phyloP scores from a whole-genome alignment of 768 basidiomycete species.

The Russula foetens region DNA sequence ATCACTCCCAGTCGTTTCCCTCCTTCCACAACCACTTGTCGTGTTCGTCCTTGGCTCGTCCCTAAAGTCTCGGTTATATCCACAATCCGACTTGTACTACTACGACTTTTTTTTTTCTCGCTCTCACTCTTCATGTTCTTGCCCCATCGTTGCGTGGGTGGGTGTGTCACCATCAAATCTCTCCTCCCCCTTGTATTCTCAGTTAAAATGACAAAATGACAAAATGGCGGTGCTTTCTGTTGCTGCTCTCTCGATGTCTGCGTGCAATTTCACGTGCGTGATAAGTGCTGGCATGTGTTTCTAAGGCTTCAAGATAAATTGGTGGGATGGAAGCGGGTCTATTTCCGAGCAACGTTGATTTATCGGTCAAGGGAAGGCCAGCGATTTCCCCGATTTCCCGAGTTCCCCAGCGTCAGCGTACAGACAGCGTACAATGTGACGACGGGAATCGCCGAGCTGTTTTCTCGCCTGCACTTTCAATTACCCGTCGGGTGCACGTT shows the following conservation, averaged over 20 bases:
- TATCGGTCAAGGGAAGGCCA: too few species aligned
- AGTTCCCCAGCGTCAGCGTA: too few species aligned
- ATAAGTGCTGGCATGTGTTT: too few species aligned
- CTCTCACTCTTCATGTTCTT: constrained; percentile 1
- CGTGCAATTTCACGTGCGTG: background rate
- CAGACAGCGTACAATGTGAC: too few species aligned
- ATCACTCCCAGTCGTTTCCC: constrained; percentile 31
- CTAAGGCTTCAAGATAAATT: too few species aligned
- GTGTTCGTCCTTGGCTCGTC: constrained; percentile 32
- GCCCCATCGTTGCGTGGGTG: constrained; percentile 18
- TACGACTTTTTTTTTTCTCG: constrained; percentile 23
- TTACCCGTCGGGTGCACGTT: too few species aligned
- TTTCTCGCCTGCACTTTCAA: too few species aligned
- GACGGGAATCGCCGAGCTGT: too few species aligned
- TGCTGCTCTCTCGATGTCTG: background rate
- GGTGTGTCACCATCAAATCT: constrained; percentile 6
- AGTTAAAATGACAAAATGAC: background rate
- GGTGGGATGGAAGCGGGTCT: too few species aligned
- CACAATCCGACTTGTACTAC: constrained; percentile 40
- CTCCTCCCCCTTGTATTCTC: constrained; percentile 8
- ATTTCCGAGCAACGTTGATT: too few species aligned
- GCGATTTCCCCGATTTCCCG: too few species aligned
- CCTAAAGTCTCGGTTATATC: constrained; percentile 32
- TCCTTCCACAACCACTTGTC: constrained; percentile 31
- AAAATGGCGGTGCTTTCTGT: background rate